Conservation (phyloP, 371 early-diverging fungal species). For the Mortierella sp. region DNA sequence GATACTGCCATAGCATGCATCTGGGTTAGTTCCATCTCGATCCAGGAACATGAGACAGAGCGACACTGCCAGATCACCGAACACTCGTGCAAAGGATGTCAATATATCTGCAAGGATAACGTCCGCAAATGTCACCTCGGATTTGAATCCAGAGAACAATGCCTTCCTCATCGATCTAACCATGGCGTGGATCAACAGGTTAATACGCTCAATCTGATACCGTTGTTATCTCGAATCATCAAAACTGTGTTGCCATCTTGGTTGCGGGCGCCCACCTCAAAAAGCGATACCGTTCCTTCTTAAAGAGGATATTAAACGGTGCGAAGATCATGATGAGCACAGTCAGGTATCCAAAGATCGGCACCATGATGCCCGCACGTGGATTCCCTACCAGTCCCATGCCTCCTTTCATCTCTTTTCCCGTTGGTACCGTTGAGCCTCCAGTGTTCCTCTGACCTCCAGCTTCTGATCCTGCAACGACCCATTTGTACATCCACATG, state of each 20-base stretch:
- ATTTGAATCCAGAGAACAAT: slow-evolving; percentile 60
- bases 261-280: slow-evolving; percentile 58
- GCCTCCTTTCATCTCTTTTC: slow-evolving; percentile 27
- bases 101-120: slow-evolving; percentile 92
- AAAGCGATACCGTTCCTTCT: slow-evolving; percentile 71
- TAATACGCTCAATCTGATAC: background rate
- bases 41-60: slow-evolving; percentile 61
- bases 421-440: background rate
- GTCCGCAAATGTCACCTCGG: slow-evolving; percentile 82
- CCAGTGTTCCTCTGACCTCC: background rate
- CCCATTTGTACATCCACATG: slow-evolving; percentile 57
- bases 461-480: slow-evolving; percentile 33
- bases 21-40: slow-evolving; percentile 44
- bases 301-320: slow-evolving; percentile 66
- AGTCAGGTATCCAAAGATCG: slow-evolving; percentile 63
- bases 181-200: background rate
- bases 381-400: slow-evolving; percentile 32
- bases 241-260: background rate
- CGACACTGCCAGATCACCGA: slow-evolving; percentile 83
- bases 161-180: slow-evolving; percentile 53
- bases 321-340: slow-evolving; percentile 61
- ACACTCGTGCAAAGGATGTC: slow-evolving; percentile 89
- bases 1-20: slow-evolving; percentile 62
- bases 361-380: slow-evolving; percentile 56
- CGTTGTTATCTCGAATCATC: background rate